phyloP scores from a whole-genome alignment of 1,284 basidiomycete species.

The Xerocomus cyaneibrunnescens region DNA sequence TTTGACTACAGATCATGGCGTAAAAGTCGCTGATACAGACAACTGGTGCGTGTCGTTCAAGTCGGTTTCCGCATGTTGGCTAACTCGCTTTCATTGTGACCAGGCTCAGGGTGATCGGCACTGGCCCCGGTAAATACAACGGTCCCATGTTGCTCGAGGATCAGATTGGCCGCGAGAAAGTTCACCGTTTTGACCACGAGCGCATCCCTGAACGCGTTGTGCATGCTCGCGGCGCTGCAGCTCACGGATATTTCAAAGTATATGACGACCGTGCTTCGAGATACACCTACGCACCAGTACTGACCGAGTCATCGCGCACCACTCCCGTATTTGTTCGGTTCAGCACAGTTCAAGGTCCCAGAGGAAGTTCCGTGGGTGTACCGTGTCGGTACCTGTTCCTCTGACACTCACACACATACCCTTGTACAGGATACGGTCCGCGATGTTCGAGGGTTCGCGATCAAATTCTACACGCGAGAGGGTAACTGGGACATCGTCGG shows the following conservation, averaged over 20 bases:
- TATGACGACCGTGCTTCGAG: conserved; percentile 62
- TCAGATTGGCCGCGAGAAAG: conserved; percentile 68
- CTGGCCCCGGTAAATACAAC: conserved; percentile 38
- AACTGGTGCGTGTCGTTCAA: conserved; percentile 50
- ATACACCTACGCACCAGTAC: conserved; percentile 64
- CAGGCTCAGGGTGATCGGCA: conserved; percentile 52
- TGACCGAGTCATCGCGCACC: conserved; percentile 68
- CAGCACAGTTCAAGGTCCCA: conserved; percentile 76
- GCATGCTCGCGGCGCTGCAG: conserved; percentile 81
- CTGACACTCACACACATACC: background rate
- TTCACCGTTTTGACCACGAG: conserved; percentile 79
- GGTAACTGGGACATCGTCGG: conserved; percentile 85
- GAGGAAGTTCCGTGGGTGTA: conserved; percentile 61
- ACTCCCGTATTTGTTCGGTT: conserved; percentile 81
- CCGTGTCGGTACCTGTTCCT: background rate
- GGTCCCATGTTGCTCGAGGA: conserved; percentile 67
- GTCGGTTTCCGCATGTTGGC: conserved; percentile 4
- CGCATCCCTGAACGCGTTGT: conserved; percentile 78
- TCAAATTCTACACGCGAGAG: conserved; percentile 77
- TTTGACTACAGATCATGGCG: conserved; percentile 63
- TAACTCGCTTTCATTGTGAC: conserved; percentile 1
- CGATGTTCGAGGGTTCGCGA: conserved; percentile 83
- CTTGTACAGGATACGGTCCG: conserved; percentile 65
- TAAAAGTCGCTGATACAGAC: conserved; percentile 60
- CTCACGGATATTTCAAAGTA: conserved; percentile 79